Evolutionary conservation across 108 stramenopile species (phyloP).

Genomic region (Parietichytrium sp.): DNA sequence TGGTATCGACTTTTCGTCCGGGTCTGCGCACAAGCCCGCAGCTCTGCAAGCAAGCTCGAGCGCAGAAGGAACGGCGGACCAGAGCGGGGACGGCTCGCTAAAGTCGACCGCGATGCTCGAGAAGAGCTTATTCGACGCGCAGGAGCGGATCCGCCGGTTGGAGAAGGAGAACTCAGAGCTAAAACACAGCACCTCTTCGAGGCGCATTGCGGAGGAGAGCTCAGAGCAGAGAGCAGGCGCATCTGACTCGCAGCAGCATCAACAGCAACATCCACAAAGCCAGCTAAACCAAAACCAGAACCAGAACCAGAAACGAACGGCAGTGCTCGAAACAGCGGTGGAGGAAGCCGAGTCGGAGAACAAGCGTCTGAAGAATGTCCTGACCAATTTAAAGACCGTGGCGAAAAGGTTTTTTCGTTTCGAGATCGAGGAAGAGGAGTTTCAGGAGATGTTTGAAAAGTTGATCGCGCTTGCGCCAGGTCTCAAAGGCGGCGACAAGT

Average conservation of each 20-base stretch:
- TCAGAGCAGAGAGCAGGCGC: too few relatives aligned
- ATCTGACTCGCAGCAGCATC: too few relatives aligned
- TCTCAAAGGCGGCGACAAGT: slow-evolving; percentile 29
- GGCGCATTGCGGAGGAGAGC: too few relatives aligned
- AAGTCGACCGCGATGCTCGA: background rate
- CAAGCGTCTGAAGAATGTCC: background rate
- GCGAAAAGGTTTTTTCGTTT: slow-evolving; percentile 52
- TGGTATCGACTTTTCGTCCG: background rate
- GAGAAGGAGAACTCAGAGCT: slow-evolving; percentile 3
- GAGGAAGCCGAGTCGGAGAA: background rate
- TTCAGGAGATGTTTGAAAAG: slow-evolving; percentile 32
- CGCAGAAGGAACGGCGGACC: too few relatives aligned
- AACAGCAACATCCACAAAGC: too few relatives aligned
- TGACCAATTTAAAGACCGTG: background rate
- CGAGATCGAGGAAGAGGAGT: slow-evolving; percentile 60
- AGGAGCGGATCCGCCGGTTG: background rate
- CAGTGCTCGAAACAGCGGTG: too few relatives aligned
- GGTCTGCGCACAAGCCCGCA: background rate
- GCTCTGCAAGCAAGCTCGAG: too few relatives aligned
- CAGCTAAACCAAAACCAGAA: too few relatives aligned
- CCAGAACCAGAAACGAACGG: too few relatives aligned
- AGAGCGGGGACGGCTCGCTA: background rate
- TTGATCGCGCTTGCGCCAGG: too few relatives aligned
- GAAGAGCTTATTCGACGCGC: slow-evolving; percentile 4
- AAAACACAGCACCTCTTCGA: background rate